phyloP scores from a whole-genome alignment of 1,139 yeast genomes.

The Kodamaea sp. region DNA sequence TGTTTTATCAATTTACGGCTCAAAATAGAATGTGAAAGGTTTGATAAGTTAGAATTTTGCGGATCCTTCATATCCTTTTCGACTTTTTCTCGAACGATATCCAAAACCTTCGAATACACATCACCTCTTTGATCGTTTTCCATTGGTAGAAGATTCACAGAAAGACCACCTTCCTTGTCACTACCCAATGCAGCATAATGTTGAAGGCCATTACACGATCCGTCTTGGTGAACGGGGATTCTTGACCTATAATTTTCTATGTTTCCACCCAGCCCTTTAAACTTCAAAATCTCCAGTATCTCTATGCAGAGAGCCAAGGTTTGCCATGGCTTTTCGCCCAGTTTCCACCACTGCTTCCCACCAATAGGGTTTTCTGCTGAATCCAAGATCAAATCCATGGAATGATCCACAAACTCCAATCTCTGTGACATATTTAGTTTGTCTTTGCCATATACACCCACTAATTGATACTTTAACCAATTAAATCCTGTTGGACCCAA shows the following conservation, averaged over 20 bases:
- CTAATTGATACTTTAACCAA: slow-evolving; percentile 47
- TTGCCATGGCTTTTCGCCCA: slow-evolving; percentile 46
- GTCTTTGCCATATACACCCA: slow-evolving; percentile 36
- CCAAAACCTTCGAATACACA: slow-evolving; percentile 37
- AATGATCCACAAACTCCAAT: slow-evolving; percentile 26
- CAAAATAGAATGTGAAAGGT: slow-evolving; percentile 21
- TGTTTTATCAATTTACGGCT: slow-evolving; percentile 41
- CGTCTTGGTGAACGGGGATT: slow-evolving; percentile 47
- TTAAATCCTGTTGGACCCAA: slow-evolving; percentile 36
- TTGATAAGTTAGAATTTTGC: slow-evolving; percentile 13
- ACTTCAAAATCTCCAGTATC: slow-evolving; percentile 23
- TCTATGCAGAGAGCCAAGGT: slow-evolving; percentile 40
- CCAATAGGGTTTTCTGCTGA: slow-evolving; percentile 33
- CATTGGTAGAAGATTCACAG: slow-evolving; percentile 38
- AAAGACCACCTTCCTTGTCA: slow-evolving; percentile 37
- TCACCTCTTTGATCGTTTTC: slow-evolving; percentile 27
- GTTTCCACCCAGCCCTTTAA: slow-evolving; percentile 15
- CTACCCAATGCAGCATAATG: slow-evolving; percentile 48
- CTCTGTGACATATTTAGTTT: slow-evolving; percentile 28
- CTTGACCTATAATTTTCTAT: slow-evolving; percentile 30
- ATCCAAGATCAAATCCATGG: slow-evolving; percentile 23
- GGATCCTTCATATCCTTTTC: slow-evolving; percentile 10
- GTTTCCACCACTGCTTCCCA: slow-evolving; percentile 37
- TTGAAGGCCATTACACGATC: slow-evolving; percentile 51
- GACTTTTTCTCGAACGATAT: slow-evolving; percentile 25